Base-by-base conservation (phyloP, 352 stramenopile genomes). In the Phytophthora quininea region DNA sequence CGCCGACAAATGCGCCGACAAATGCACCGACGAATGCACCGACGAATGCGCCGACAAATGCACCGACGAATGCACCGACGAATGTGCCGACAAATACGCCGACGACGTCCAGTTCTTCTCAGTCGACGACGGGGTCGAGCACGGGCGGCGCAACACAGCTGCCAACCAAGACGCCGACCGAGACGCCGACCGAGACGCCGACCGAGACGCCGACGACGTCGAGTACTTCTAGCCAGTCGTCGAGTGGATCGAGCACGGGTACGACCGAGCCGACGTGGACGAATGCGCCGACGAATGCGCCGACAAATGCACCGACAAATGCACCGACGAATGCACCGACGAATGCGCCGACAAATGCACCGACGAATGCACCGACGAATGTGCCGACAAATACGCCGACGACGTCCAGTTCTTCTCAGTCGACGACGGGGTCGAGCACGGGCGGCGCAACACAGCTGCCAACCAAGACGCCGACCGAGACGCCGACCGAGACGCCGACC, bases 271-370 rank as follows among this genome's bases (percentile, higher is more conserved):
- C 54, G 10, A 42, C 50, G n/a, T 48, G 33, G 37, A 71, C 63
- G 2, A n/a, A n/a, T n/a, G n/a, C n/a, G n/a, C n/a, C n/a, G n/a
- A n/a, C n/a, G n/a, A n/a, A n/a, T n/a, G n/a, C n/a, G n/a, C n/a
- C n/a, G n/a, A n/a, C n/a, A n/a, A n/a, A n/a, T n/a, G n/a, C n/a
- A n/a, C n/a, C n/a, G n/a, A n/a, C n/a, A n/a, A n/a, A n/a, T n/a
- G n/a, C n/a, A n/a, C n/a, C n/a, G n/a, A n/a, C n/a, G n/a, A 27
- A 65, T 11, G 42, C 51, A 3, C 55, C 63, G 15, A 62, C 64
- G 30, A 29, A 54, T 7, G n/a, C 57, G 24, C 35, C 57, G 37
- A 62, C 56, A 31, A 40, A 58, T 27, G 33, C 55, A n/a, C n/a
- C n/a, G n/a, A n/a, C n/a, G n/a, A n/a, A n/a, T n/a, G n/a, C n/a